Percentiles rank a stretch among this genome's conserved stretches.
Conservation (phyloP, 371 early-diverging fungal genomes). For the Dinochytrium kinnereticum region DNA sequence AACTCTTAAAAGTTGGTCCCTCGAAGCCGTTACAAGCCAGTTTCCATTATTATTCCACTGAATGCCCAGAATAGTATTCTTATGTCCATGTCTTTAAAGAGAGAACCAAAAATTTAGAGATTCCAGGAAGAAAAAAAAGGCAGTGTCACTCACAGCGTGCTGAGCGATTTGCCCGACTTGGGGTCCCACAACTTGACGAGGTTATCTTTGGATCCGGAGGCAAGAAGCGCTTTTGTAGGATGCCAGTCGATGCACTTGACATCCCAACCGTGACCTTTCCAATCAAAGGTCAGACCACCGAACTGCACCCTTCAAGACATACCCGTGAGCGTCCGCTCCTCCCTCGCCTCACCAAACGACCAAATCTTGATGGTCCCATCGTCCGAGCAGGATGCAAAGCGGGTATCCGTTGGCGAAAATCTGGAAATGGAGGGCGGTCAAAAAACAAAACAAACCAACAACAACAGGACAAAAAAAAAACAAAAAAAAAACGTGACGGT, state of each 20-base stretch:
- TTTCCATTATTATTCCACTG: constrained; percentile 98
- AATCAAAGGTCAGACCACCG: neutral
- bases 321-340: constrained; percentile 78
- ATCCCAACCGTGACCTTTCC: constrained; percentile 98
- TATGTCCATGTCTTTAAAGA: constrained; percentile 88
- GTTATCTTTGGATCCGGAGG: constrained; percentile 99
- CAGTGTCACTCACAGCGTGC: constrained; percentile 86
- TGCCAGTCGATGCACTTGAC: constrained; percentile 99
- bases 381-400: constrained; percentile 98
- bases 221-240: constrained; percentile 92
- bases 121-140: no score
- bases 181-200: constrained; percentile 99
- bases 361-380: constrained; percentile 98
- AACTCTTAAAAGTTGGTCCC: constrained; percentile 96
- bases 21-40: constrained; percentile 94
- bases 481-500: constrained; percentile 10
- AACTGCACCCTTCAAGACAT: neutral
- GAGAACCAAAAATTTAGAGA: no score
- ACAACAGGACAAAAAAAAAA: neutral
- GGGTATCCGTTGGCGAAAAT: constrained; percentile 88
- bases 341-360: constrained; percentile 89
- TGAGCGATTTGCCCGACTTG: constrained; percentile 83
- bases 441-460: constrained; percentile 12
- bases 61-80: constrained; percentile 92
- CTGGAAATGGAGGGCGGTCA: no score